Evolutionary conservation across 805 yeast genomes (phyloP), one percentile per base, ranked within the genome.

Genomic region (Hanseniaspora thailandica): DNA sequence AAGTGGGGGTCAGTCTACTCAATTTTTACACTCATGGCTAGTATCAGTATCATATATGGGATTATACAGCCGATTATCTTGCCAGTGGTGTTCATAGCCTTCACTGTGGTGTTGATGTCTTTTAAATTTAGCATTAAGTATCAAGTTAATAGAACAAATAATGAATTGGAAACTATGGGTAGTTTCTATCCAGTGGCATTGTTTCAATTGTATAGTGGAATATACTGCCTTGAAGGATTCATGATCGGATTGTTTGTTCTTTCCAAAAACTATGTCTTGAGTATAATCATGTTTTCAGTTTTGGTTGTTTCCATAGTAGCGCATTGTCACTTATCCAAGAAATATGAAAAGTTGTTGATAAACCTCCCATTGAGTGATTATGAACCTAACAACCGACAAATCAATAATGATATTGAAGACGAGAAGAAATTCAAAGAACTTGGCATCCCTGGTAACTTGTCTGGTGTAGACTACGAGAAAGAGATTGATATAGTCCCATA

Each of bases 1-100:
- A 71, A 74, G 55, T 87, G 94, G 94, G 96, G 96, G 0, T 73
- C 87, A 0, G 65, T 77, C 0, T 89, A 82, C 62, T 86, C 97
- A 0, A 75, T 81, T 0, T 82, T 82, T 57, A 80, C 96, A 0
- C 82, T 86, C 2, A 72, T 85, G 60, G 89, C 82, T 0, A 79
- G 86, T 6, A 85, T 88, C 55, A 87, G 90, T 0, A 66, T 88
- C 34, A 81, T 86, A 1, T 88, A 86, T 61, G 77, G 87, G 4
- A 76, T 87, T 4, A 77, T 89, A 7, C 81, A 95, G 0, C 97
- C 97, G 0, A 58, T 86, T 52, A 84, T 88, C 12, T 70, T 84
- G 9, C 66, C 84, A 0, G 78, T 84, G 59, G 72, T 81, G 36
- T 62, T 73, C 13, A 61, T 84, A 20, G 73, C 86, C 1, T 80